Conservation (phyloP, 2,329 filamentous ascomycete species). For the Triangularia setosa region DNA sequence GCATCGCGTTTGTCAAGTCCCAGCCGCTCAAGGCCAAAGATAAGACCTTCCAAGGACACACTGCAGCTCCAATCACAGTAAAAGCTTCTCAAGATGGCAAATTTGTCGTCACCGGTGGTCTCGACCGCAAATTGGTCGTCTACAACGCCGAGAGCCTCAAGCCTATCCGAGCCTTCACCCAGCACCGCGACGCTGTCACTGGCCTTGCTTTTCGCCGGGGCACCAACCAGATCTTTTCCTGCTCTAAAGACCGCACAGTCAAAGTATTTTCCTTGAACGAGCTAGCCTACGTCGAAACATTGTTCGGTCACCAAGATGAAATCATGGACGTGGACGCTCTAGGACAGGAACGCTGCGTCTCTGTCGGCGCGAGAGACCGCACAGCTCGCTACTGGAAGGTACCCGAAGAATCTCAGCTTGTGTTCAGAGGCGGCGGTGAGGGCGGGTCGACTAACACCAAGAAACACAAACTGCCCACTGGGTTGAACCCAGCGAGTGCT, state of each 20-base stretch:
- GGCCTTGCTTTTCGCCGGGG: conserved; percentile 80
- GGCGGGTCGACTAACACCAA: conserved; percentile 35
- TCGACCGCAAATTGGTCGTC: conserved; percentile 78
- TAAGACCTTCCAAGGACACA: conserved; percentile 70
- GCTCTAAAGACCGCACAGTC: conserved; percentile 85
- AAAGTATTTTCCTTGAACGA: conserved; percentile 94
- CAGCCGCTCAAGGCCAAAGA: conserved; percentile 58
- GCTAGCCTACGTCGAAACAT: conserved; percentile 87
- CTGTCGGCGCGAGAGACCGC: conserved; percentile 84
- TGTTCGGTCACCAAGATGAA: conserved; percentile 93
- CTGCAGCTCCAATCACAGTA: conserved; percentile 72
- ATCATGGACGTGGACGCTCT: conserved; percentile 81
- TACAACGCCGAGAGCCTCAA: conserved; percentile 79
- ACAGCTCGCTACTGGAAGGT: conserved; percentile 96
- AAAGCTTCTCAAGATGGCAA: conserved; percentile 86
- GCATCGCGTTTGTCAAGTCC: conserved; percentile 60
- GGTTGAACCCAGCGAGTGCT: conserved; percentile 48
- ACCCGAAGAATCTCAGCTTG: conserved; percentile 88
- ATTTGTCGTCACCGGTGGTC: conserved; percentile 85
- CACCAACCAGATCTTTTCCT: conserved; percentile 89
- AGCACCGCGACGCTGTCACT: conserved; percentile 85
- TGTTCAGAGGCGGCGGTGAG: conserved; percentile 79
- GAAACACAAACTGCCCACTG: conserved; percentile 36
- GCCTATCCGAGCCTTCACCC: conserved; percentile 78
- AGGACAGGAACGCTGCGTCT: conserved; percentile 82